Evolutionary conservation across 148 eudicot species (phyloP), one percentile per base, ranked within the genome.

Genomic region (Spergularia bocconei): DNA sequence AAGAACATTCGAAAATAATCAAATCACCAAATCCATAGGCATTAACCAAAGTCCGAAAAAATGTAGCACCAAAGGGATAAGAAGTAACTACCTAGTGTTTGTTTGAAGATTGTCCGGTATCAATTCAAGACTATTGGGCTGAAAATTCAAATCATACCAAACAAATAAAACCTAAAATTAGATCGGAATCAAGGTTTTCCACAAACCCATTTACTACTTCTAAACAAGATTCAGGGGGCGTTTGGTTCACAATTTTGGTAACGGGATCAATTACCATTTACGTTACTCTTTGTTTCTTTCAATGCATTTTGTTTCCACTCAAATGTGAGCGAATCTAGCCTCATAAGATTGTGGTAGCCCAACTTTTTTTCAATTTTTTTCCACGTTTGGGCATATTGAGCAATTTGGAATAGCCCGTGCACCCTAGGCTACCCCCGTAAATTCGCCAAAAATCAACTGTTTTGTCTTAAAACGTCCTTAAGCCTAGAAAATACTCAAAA

Each of bases 21-120:
- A 63, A 63, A 6, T 63, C 19, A 6, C 48, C 38, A 0, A 33
- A 6, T 36, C 38, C 67, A 33, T 0, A 63, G 39, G 66, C 11
- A 38, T 33, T 9, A 33, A 38, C 7, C 6, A 3, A 36, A 63
- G 47, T 52, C 13, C 0, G 14, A 58, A 4, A 52, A 52, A 51
- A 13, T 25, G 39, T 29, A 29, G 2, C 36, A 29, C 51, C 56
- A 23, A 23, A 25, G 41, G 41, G 13, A 63, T 13, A 25, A 69
- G 51, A 12, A 12, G 72, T 52, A 6, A 29, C 59, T 69, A 69
- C 72, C 72, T 23, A 11, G 51, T 69, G 57, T 5, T 69, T 58
- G 25, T 69, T 57, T 51, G 71, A 51, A 68, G 72, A 19, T 51
- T 21, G 11, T 69, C 72, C 38, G 36, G 4, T 29, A 29, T 29